phyloP scores from a whole-genome alignment of 768 basidiomycete genomes.

The Lactarius hengduanensis region DNA sequence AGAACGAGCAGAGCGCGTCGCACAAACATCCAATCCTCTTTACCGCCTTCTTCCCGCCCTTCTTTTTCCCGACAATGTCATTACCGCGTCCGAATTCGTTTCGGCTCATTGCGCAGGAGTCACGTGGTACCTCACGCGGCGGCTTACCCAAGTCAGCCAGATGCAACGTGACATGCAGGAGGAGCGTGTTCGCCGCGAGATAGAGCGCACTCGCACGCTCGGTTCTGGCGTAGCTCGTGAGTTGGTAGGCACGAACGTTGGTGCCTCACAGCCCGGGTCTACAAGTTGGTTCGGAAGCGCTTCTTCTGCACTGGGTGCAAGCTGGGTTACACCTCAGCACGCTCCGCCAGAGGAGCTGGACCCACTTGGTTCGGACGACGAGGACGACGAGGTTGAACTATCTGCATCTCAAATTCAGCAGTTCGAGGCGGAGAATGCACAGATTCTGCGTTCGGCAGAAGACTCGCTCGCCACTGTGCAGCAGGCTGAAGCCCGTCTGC shows the following conservation, averaged over 20 bases:
- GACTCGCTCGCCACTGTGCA: constrained; percentile 87
- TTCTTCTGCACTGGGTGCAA: constrained; percentile 40
- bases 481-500: constrained; percentile 84
- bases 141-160: constrained; percentile 77
- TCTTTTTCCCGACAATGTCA: constrained; percentile 52
- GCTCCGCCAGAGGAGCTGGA: constrained; percentile 38
- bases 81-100: constrained; percentile 64
- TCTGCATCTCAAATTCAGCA: constrained; percentile 85
- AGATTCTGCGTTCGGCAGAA: constrained; percentile 79
- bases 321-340: constrained; percentile 44
- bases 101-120: constrained; percentile 94
- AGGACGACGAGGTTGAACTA: constrained; percentile 68
- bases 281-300: constrained; percentile 51
- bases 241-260: constrained; percentile 45
- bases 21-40: constrained; percentile 63
- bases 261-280: constrained; percentile 46
- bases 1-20: constrained; percentile 69
- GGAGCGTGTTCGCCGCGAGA: constrained; percentile 83
- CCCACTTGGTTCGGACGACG: constrained; percentile 57
- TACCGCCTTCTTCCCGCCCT: constrained; percentile 70
- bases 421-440: constrained; percentile 90
- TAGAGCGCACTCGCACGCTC: constrained; percentile 79
- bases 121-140: constrained; percentile 85
- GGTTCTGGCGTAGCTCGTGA: constrained; percentile 77
- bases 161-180: constrained; percentile 88